A percentile compares a stretch with the other conserved stretches of the same genome.
Conservation (phyloP, 495 filamentous ascomycete genomes). For the Lasiosphaeria hispida region DNA sequence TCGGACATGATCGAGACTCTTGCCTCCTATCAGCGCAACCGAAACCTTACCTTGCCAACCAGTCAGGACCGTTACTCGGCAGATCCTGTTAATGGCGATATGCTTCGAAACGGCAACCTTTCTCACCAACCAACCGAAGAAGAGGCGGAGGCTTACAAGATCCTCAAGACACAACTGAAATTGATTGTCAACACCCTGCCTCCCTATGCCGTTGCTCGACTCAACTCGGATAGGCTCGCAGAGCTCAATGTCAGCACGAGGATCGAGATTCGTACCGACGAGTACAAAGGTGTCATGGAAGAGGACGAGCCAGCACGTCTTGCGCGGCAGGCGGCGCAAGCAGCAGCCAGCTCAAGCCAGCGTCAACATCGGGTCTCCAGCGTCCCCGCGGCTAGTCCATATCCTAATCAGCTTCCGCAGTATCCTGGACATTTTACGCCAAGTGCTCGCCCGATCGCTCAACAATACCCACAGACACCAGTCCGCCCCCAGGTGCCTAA, state of each 20-base stretch:
- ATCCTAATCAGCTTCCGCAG: conserved; percentile 31
- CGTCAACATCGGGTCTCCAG: conserved; percentile 43
- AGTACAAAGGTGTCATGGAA: conserved; percentile 80
- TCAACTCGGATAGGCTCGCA: conserved; percentile 78
- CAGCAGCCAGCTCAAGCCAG: conserved; percentile 29
- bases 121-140: conserved; percentile 54
- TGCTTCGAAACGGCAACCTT: conserved; percentile 49
- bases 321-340: conserved; percentile 36
- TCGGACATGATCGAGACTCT: conserved; percentile 82
- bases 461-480: conserved; percentile 45
- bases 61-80: conserved; percentile 47
- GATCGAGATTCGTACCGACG: conserved; percentile 66
- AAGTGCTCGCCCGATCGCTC: conserved; percentile 39
- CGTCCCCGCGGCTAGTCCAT: conserved; percentile 30
- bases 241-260: conserved; percentile 82
- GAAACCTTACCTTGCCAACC: conserved; percentile 60
- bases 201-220: conserved; percentile 80
- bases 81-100: conserved; percentile 50
- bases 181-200: conserved; percentile 73
- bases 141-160: conserved; percentile 71
- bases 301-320: conserved; percentile 64
- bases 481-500: conserved; percentile 35
- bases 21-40: conserved; percentile 80
- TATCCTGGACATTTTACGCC: conserved; percentile 35
- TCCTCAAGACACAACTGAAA: conserved; percentile 68